Base-by-base conservation (phyloP, 2,329 filamentous ascomycete genomes). In the Exutisphaerella laricina region DNA sequence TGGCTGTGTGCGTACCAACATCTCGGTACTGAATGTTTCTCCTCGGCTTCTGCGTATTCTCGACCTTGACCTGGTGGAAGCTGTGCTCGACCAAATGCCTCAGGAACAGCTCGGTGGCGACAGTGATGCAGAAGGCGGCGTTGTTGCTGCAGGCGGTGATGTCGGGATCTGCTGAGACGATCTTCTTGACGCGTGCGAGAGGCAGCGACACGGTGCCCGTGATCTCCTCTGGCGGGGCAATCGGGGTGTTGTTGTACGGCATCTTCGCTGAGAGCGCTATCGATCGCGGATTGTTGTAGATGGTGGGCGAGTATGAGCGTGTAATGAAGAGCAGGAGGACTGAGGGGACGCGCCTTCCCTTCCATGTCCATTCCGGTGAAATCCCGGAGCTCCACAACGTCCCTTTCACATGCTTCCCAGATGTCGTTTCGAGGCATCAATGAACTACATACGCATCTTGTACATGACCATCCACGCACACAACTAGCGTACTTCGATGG, bases 21-120 rank as follows among this genome's bases (percentile, higher is more conserved):
- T 98, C 92, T 61, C 87, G 87, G 71, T 98, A 98, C 65, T 97
- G 92, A 49, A 98, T 84, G 60, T 94, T 96, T 48, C 89, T 81
- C 43, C 92, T 78, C 4, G 90, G 90, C 65, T 97, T 97, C 57
- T 84, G 79, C 1, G 48, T 41, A 22, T 51, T 47, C 67, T 97
- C 92, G 1, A 88, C 78, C 61, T 92, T 94, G 57, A 89, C 85
- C 58, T 94, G 85, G 58, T 85, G 89, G 63, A 94, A 82, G 18
- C 84, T 83, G 64, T 94, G 85, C 50, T 84, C 78, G 14, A 89
- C 82, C 18, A 98, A 78, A 64, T 97, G 85, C 65, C 95, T 88
- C 54, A 98, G 83, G 70, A 98, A 97, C 76, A 95, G 82, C 69
- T 98, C 92, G 3, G 92, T 89, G 16, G 92, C 92, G 47, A 95